Base-by-base conservation (phyloP, 2,329 filamentous ascomycete genomes). In the Trichoderma atroviride region DNA sequence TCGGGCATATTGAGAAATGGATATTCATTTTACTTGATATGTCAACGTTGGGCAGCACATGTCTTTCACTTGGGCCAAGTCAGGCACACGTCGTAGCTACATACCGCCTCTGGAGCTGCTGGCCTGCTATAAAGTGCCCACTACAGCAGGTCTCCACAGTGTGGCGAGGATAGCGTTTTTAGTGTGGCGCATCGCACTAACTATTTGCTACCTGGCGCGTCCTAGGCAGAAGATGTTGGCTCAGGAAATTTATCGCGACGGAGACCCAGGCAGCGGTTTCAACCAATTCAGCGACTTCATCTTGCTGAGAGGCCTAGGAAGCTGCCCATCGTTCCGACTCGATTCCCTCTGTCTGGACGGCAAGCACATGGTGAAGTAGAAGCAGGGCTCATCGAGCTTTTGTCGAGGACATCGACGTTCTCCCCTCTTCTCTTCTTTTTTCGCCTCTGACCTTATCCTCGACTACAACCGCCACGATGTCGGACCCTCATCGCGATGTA, bases 401-500 rank as follows among this genome's bases (percentile, higher is more conserved):
- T 75, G 77, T 80, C 79, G 78, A 80, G 78, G 75, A 75, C 76
- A 72, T 79, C 76, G 76, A 73, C 78, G 73, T 76, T 77, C 73
- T 77, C 76, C 69, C 70, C 70, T 35, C 71, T 70, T 74, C 68
- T 75, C 72, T 69, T 75, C 72, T 69, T 57, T 73, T 69, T 74
- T 71, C 75, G 73, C 72, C 75, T 76, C 35, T 40, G 50, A 52
- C 53, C 37, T 31, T 33, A 35, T 47, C 16, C 37, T 29, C 43
- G 31, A 58, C 35, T 11, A 58, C 55, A 24, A 47, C 55, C 55
- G 78, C 74, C 80, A 86, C 79, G 70, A 94, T 95, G 92, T 87
- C 91, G 81, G 92, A 90, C 80, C 86, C 88, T 81, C 85, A 90
- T 78, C 88, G 88, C 82, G 89, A 96, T 91, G 92, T 97, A 77